Percentiles rank a stretch among this genome's conserved stretches.
Evolutionary conservation across 2,329 filamentous ascomycete genomes (phyloP).

Genomic region (Penicillium sp.): DNA sequence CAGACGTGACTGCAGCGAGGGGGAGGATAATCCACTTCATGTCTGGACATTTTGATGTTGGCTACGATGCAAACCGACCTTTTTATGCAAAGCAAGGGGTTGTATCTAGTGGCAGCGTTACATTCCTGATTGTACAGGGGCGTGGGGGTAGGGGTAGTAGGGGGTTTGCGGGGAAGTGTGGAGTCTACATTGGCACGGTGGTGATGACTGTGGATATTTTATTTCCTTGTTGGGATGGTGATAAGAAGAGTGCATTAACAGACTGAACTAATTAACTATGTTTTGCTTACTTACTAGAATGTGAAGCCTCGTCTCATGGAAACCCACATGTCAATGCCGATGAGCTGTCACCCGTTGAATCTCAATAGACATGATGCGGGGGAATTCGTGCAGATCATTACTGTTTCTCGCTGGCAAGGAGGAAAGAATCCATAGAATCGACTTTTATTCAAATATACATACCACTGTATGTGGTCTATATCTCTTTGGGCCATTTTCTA

Average conservation of each 20-base stretch:
- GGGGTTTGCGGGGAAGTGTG: neutral
- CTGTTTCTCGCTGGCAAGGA: neutral
- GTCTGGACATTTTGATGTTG: neutral
- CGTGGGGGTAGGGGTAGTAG: slow-evolving; percentile 1
- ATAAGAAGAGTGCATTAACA: too few relatives aligned
- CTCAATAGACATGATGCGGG: too few relatives aligned
- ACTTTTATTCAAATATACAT: neutral
- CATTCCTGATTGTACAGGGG: slow-evolving; percentile 10
- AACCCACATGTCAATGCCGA: too few relatives aligned
- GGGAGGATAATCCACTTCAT: slow-evolving; percentile 15
- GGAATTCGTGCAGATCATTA: too few relatives aligned
- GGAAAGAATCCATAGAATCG: neutral
- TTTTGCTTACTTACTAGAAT: too few relatives aligned
- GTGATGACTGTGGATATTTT: too few relatives aligned
- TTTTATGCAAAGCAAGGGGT: neutral
- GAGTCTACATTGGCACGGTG: neutral
- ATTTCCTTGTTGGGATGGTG: too few relatives aligned
- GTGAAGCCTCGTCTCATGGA: too few relatives aligned
- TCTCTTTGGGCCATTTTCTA: neutral
- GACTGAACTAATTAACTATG: too few relatives aligned
- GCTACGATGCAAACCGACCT: neutral
- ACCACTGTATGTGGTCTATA: neutral
- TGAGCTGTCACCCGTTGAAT: too few relatives aligned
- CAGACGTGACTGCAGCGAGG: slow-evolving; percentile 23
- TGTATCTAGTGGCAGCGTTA: slow-evolving; percentile 13